A percentile compares a stretch with the other conserved stretches of the same genome.
Evolutionary conservation across 2,329 filamentous ascomycete genomes (phyloP).

Genomic region (Dactylellina haptotyla): DNA sequence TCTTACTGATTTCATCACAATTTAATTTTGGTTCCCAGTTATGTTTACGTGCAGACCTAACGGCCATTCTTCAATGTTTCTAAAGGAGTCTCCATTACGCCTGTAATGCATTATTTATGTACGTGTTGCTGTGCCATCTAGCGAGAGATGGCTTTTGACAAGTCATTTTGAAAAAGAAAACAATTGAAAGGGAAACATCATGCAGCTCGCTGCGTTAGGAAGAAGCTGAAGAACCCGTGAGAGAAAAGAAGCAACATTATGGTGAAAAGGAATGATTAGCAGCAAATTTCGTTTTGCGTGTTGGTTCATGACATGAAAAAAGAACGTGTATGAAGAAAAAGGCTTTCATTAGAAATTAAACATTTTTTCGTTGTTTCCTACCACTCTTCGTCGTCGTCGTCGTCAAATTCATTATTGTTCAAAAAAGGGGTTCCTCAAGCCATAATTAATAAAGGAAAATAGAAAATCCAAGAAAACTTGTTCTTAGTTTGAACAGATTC

Average conservation of each 20-base stretch:
- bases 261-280: neutral
- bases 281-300: neutral
- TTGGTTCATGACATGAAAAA: neutral
- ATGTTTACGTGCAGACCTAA: too few relatives aligned
- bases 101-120: conserved; percentile 34
- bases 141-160: neutral
- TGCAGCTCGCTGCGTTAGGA: conserved; percentile 3
- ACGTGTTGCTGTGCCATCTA: conserved; percentile 14
- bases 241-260: neutral
- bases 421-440: conserved; percentile 18
- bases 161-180: neutral
- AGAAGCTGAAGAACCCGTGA: neutral
- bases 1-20: too few relatives aligned
- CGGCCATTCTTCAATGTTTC: too few relatives aligned
- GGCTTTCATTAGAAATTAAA: conserved; percentile 49
- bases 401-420: conserved; percentile 23
- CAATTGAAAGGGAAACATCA: neutral
- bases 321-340: neutral
- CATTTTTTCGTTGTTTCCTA: conserved; percentile 4
- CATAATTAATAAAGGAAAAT: neutral
- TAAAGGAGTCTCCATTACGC: conserved; percentile 14
- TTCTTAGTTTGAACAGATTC: neutral
- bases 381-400: conserved; percentile 1
- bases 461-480: conserved; percentile 3
- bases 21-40: neutral